Percentiles rank a stretch among this genome's conserved stretches.
Conservation (phyloP, 179 eudicot genomes). For the Silene vulgaris region DNA sequence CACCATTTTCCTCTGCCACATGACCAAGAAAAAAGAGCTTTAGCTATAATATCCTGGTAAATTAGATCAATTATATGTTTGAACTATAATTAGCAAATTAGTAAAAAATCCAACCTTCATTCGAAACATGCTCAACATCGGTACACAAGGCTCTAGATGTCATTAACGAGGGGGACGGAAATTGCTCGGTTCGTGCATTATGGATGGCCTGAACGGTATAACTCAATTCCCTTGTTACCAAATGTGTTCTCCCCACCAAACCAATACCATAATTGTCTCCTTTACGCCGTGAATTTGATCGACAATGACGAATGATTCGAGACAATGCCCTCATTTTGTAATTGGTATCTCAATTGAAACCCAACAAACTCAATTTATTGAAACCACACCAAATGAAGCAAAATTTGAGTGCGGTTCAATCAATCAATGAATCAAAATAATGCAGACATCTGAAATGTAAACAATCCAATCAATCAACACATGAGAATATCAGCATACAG, state of each 20-base stretch:
- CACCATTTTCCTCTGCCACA: conserved; percentile 34
- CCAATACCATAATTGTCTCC: conserved; percentile 26
- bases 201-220: conserved; percentile 19
- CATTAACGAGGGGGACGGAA: conserved; percentile 24
- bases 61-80: background rate
- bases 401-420: conserved; percentile 29
- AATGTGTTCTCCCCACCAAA: conserved; percentile 30
- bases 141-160: conserved; percentile 37
- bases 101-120: conserved; percentile 34
- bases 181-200: conserved; percentile 20
- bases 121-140: conserved; percentile 33
- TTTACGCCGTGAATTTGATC: conserved; percentile 34
- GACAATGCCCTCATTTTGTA: conserved; percentile 47
- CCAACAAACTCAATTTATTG: conserved; percentile 13
- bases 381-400: conserved; percentile 22
- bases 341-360: conserved; percentile 9
- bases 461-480: background rate
- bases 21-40: conserved; percentile 11
- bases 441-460: conserved; percentile 24
- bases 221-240: conserved; percentile 24
- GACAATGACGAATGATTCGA: conserved; percentile 36
- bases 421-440: background rate
- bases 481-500: conserved; percentile 11
- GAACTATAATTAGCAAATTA: background rate
- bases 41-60: background rate